Evolutionary conservation across 495 filamentous ascomycete genomes (phyloP), one percentile per base, ranked within the genome.

Genomic region (Alectoria sarmentosa): DNA sequence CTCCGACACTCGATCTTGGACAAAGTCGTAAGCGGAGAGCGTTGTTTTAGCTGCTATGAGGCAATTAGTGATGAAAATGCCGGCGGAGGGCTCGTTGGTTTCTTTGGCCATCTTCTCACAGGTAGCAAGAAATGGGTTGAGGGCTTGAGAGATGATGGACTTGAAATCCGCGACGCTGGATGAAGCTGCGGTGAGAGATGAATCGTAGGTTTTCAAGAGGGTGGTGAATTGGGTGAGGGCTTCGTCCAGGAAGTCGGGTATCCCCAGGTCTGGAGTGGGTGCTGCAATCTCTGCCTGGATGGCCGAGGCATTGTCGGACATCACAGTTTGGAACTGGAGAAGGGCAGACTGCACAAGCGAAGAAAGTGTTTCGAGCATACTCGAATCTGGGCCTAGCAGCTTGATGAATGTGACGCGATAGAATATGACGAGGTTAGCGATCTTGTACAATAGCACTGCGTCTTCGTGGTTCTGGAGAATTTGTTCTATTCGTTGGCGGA

Each of bases 401-500:
- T 85, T 90, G 13, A 84, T 79, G 68, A 98, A 96, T 1, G 90
- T 98, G 46, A 82, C 79, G 58, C 84, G 86, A 76, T 99, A 99
- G 76, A 98, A 99, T 57, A 83, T 82, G 39, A 98, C 82, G 2
- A 98, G 76, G 65, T 95, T 96, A 23, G 90, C 86, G 44, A 96
- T 86, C 70, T 90, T 91, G 79, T 96, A 99, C 59, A 90, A 87
- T 54, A 92, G 78, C 32, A 93, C 88, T 0, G 90, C 86, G 62
- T 96, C 91, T 65, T 97, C 94, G 70, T 96, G 91, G 60, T 88
- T 90, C 69, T 96, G 90, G 41, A 97, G 89, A 37, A 95, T 89
- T 66, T 96, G 89, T 75, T 96, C 91, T 61, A 93, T 85, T 19
- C 93, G 82, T 72, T 96, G 91, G 11, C 88, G 84, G 13, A 97